Percentiles rank a stretch among this genome's conserved stretches.
Conservation (phyloP, 2,329 filamentous ascomycete species). For the Hypoxylon sp. region DNA sequence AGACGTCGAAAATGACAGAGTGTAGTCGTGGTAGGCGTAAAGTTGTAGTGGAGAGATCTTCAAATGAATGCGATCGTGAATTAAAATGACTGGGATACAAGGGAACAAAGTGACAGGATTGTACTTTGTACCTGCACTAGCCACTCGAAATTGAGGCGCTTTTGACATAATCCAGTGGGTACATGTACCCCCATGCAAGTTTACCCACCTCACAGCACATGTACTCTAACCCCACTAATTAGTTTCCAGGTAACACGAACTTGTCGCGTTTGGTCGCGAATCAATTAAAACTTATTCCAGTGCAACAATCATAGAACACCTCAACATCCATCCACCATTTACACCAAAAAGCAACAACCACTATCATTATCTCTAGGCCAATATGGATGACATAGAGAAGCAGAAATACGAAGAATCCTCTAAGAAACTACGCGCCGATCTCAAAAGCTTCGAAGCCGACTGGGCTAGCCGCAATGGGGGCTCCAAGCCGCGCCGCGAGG, state of each 20-base stretch:
- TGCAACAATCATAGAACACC: too few species aligned
- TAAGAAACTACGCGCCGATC: constrained; percentile 67
- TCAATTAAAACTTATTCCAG: constrained; percentile 19
- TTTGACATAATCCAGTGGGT: constrained; percentile 10
- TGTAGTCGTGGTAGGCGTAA: background rate
- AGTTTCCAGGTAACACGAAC: too few species aligned
- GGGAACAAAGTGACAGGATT: background rate
- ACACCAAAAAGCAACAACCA: background rate
- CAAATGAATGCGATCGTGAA: background rate
- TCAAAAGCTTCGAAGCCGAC: constrained; percentile 78
- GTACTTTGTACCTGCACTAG: too few species aligned
- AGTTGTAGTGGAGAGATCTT: background rate
- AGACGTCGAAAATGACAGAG: background rate
- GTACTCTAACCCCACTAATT: background rate
- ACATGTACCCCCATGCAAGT: too few species aligned
- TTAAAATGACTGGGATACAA: background rate
- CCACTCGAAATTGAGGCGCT: background rate
- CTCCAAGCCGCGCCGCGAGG: constrained; percentile 74
- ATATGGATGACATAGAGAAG: constrained; percentile 59
- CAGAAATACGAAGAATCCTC: constrained; percentile 59
- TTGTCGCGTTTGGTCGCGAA: constrained; percentile 28
- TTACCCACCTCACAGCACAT: too few species aligned
- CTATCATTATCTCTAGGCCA: background rate
- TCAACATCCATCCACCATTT: too few species aligned
- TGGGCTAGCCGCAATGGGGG: constrained; percentile 71